Percentiles rank a stretch among this genome's conserved stretches.
phyloP scores from a whole-genome alignment of 257 asterid genomes.

The Nicotiana knightiana region DNA sequence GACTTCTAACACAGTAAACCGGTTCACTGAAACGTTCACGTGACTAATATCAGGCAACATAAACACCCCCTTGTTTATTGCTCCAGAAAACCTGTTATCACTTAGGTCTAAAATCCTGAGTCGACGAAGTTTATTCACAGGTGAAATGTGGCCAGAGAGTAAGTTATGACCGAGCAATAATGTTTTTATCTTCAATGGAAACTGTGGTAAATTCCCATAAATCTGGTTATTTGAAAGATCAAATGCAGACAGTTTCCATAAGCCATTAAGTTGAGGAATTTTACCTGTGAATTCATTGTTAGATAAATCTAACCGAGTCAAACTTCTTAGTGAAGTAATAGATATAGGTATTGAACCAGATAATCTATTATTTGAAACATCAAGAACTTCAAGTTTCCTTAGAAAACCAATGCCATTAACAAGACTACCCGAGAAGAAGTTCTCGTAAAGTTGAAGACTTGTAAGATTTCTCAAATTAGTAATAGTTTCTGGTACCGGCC shows the following conservation, averaged over 20 bases:
- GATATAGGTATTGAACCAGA: slow-evolving; percentile 34
- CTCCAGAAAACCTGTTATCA: slow-evolving; percentile 36
- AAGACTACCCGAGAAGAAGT: slow-evolving; percentile 40
- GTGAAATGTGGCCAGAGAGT: slow-evolving; percentile 29
- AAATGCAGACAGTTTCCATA: slow-evolving; percentile 36
- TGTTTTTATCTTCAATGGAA: slow-evolving; percentile 25
- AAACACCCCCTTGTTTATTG: slow-evolving; percentile 21
- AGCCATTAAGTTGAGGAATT: slow-evolving; percentile 33
- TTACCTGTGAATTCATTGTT: slow-evolving; percentile 32
- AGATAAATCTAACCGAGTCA: slow-evolving; percentile 23
- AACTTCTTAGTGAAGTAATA: slow-evolving; percentile 20
- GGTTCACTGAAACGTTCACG: slow-evolving; percentile 29
- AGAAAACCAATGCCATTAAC: slow-evolving; percentile 18
- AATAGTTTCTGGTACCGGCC: slow-evolving; percentile 35
- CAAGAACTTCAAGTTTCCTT: slow-evolving; percentile 29
- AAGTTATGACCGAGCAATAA: slow-evolving; percentile 25
- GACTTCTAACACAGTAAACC: slow-evolving; percentile 26
- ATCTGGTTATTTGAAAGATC: slow-evolving; percentile 37
- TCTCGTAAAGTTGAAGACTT: slow-evolving; percentile 25
- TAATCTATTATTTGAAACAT: slow-evolving; percentile 27
- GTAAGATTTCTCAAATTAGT: slow-evolving; percentile 25
- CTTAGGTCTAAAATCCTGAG: slow-evolving; percentile 32
- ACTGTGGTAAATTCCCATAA: slow-evolving; percentile 31
- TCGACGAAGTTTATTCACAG: slow-evolving; percentile 20
- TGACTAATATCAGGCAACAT: slow-evolving; percentile 22